These are phyloP conservation scores for Myriosclerotinia duriaeana DNA, from an alignment of 2,329 filamentous ascomycete genomes.

Conservation along the genomic window DNA sequence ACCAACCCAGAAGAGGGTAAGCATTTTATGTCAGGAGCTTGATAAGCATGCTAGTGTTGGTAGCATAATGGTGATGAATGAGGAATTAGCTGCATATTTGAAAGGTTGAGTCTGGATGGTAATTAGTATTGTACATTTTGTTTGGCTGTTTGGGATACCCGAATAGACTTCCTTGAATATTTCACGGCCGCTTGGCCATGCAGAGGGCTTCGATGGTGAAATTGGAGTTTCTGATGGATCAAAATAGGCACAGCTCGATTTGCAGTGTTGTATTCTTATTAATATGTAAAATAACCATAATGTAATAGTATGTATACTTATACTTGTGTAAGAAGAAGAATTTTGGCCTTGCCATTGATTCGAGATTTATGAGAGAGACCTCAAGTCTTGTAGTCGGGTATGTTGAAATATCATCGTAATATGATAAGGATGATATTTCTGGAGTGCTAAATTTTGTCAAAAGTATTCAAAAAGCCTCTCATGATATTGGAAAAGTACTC, in stretches of 20 bases:
- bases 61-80: constrained; percentile 8
- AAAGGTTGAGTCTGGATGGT: not conserved
- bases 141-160: constrained; percentile 8
- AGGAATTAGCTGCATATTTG: constrained; percentile 13
- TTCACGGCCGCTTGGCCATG: not conserved
- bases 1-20: not conserved
- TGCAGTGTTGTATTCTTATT: not conserved
- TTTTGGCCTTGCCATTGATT: too few relatives aligned
- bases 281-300: not conserved
- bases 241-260: constrained; percentile 9
- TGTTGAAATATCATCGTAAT: not conserved
- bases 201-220: not conserved
- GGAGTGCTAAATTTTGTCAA: too few relatives aligned
- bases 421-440: not conserved
- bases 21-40: not conserved
- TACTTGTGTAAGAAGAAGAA: not conserved
- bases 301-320: not conserved
- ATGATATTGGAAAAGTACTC: too few relatives aligned
- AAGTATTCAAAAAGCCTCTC: too few relatives aligned
- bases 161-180: not conserved
- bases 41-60: constrained; percentile 6
- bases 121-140: not conserved
- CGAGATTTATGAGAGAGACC: not conserved
- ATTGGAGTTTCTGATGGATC: not conserved
- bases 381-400: not conserved